Base-by-base conservation (phyloP, 2,329 filamentous ascomycete species). In the Aspergillus niger region DNA sequence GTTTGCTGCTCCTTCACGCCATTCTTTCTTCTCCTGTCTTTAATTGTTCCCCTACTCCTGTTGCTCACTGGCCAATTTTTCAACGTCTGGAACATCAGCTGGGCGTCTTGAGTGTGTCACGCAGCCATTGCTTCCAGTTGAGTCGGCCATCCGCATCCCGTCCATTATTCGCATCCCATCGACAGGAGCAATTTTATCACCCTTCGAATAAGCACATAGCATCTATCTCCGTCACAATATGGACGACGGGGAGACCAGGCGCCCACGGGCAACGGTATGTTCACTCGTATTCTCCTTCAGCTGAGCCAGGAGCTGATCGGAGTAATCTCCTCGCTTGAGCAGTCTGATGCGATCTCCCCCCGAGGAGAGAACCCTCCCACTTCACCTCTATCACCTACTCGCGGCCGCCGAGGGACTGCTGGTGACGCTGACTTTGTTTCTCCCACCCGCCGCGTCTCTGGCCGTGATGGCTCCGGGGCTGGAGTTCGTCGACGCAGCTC, bases 401-500 rank as follows among this genome's bases (percentile, higher is more conserved):
- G 58, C 15, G 53, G 44, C 44, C 44, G 41, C 5, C 63, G 58
- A 8, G 63, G 41, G 15, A 38, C 47, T 32, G 39, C 48, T 5
- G 17, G 51, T 24, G 61, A 67, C 2, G 59, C 55, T 2, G 62
- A 63, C 13, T 58, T 56, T 32, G 30, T 63, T 39, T 69, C 69
- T 7, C 67, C 66, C 1, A 63, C 60, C 2, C 57, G 61, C 36
- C 50, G 52, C 15, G 10, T 22, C 13, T 51, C 57, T 1, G 53
- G 39, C 2, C 50, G 43, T 7, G 60, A 66, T 6, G 64, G 50
- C 15, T 47, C 26, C 15, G 32, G 24, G 4, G 8, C 53, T 4
- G 63, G 63, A n/a, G 10, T 65, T 6, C 69, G 68, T 7, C 66
- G 67, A 10, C 65, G 63, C 39, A 70, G 67, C 61, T 70, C 69